Conservation (phyloP, 768 basidiomycete genomes). For the Punctularia strigosozonata region DNA sequence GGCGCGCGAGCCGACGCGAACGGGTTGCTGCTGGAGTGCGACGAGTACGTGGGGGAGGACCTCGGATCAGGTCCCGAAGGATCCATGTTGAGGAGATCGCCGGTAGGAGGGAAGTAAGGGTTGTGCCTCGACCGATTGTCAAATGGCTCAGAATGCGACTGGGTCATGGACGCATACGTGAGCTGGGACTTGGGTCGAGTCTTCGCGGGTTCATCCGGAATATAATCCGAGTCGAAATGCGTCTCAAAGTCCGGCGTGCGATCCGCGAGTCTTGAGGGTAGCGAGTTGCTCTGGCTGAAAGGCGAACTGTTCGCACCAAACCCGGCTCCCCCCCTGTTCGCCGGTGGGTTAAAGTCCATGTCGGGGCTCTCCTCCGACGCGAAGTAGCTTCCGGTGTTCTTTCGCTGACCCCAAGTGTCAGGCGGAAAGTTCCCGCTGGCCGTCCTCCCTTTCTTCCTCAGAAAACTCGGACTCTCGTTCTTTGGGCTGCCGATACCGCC, state of each 20-base stretch:
- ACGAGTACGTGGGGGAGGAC: too few species aligned
- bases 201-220: constrained; percentile 16
- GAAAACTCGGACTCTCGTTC: constrained; percentile 20
- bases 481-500: constrained; percentile 35
- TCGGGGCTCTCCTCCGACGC: constrained; percentile 9
- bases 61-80: too few species aligned
- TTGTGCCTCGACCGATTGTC: constrained; percentile 6
- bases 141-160: constrained; percentile 11
- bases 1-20: too few species aligned
- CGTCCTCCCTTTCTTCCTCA: constrained; percentile 34
- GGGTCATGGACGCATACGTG: constrained; percentile 3
- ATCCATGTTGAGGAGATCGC: too few species aligned
- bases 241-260: constrained; percentile 25
- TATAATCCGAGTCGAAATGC: constrained; percentile 33
- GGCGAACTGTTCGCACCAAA: constrained; percentile 10
- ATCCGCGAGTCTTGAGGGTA: constrained; percentile 10
- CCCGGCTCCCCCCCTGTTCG: constrained; percentile 7
- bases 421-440: constrained; percentile 45
- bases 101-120: too few species aligned
- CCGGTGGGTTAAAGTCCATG: constrained; percentile 2
- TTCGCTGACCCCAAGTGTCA: constrained; percentile 41
- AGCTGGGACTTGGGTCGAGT: constrained; percentile 9
- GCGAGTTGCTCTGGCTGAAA: constrained; percentile 8
- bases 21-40: too few species aligned
- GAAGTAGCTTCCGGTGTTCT: constrained; percentile 47